Evolutionary conservation across 2,329 filamentous ascomycete species (phyloP).

Genomic region (Colletotrichum liaoningense): DNA sequence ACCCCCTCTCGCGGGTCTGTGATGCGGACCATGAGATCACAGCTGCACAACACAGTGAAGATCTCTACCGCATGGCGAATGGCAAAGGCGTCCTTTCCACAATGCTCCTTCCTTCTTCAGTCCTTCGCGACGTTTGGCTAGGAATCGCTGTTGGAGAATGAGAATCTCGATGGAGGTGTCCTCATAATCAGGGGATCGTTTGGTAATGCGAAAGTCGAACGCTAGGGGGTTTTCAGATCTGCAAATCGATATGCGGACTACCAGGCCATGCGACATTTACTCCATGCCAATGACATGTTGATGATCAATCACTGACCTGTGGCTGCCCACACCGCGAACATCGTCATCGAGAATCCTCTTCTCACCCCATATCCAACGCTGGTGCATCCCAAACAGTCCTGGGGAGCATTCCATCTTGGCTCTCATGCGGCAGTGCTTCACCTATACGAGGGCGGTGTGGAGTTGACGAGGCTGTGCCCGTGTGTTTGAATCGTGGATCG

Average conservation of each 20-base stretch:
- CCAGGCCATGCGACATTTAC: conserved; percentile 7
- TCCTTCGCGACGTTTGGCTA: not conserved
- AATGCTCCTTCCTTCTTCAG: conserved; percentile 1
- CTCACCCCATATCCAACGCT: not conserved
- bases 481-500: conserved; percentile 9
- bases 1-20: not conserved
- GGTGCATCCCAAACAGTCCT: conserved; percentile 8
- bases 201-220: not conserved
- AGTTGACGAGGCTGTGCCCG: conserved; percentile 6
- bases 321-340: not conserved
- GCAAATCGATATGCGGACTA: conserved; percentile 5
- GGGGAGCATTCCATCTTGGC: conserved; percentile 6
- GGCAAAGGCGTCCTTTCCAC: not conserved
- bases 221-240: conserved; percentile 19
- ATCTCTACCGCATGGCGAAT: conserved; percentile 3
- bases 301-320: not conserved
- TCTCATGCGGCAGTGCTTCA: conserved; percentile 15
- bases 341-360: conserved; percentile 13
- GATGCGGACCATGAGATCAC: conserved; percentile 23
- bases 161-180: not conserved
- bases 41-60: not conserved
- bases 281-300: conserved; percentile 7
- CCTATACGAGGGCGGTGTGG: conserved; percentile 24
- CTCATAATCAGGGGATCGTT: not conserved
- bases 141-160: not conserved